These are phyloP conservation scores for Tieghemiomyces parasiticus DNA, from an alignment of 192 early-diverging fungal genomes.

Conservation along the genomic window DNA sequence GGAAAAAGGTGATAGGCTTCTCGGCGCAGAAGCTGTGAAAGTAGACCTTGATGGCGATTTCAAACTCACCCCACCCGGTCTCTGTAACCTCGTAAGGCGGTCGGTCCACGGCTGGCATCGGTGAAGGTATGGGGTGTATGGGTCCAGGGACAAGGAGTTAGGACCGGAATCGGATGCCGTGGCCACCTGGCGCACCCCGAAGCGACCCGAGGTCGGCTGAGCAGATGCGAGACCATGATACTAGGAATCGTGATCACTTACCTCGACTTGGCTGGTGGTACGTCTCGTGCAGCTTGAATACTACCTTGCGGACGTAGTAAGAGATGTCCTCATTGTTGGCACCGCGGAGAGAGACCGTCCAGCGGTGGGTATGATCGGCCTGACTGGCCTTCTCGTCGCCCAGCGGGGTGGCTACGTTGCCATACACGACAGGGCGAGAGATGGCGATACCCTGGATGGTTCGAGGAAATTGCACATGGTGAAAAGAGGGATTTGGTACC, in stretches of 20 bases:
- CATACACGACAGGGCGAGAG: constrained; percentile 72
- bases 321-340: constrained; percentile 77
- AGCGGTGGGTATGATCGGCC: constrained; percentile 87
- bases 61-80: constrained; percentile 99
- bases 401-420: constrained; percentile 63
- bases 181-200: too few species aligned
- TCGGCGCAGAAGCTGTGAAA: constrained; percentile 65
- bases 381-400: constrained; percentile 44
- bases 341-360: constrained; percentile 82
- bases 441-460: constrained; percentile 54
- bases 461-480: too few species aligned
- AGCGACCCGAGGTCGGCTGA: too few species aligned
- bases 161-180: too few species aligned
- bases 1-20: constrained; percentile 66
- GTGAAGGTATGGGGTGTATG: too few species aligned
- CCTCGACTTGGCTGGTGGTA: constrained; percentile 46
- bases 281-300: constrained; percentile 92
- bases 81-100: constrained; percentile 87
- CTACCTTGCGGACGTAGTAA: constrained; percentile 73
- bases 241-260: constrained; percentile 17
- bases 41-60: constrained; percentile 84
- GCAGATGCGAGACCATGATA: too few species aligned
- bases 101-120: constrained; percentile 61
- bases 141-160: too few species aligned
- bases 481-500: too few species aligned